phyloP scores from a whole-genome alignment of 2,329 filamentous ascomycete species.

The Fusarium sp. region DNA sequence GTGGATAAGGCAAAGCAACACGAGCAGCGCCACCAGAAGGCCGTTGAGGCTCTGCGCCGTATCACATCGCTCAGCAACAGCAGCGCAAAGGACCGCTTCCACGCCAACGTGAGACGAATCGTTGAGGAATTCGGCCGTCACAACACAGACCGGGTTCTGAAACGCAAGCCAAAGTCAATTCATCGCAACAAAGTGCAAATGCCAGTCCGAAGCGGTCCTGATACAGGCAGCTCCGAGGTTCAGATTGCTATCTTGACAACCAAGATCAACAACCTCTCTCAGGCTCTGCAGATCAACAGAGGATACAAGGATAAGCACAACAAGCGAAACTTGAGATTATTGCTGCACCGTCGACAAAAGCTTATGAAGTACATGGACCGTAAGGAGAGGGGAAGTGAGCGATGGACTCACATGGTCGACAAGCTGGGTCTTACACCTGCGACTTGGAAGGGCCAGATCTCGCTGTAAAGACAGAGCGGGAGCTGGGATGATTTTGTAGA shows the following conservation, averaged over 20 bases:
- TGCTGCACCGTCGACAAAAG: slow-evolving; percentile 91
- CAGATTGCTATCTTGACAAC: slow-evolving; percentile 94
- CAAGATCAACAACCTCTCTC: slow-evolving; percentile 85
- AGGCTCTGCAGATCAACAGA: slow-evolving; percentile 70
- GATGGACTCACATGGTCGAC: slow-evolving; percentile 87
- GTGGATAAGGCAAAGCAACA: slow-evolving; percentile 53
- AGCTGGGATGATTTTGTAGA: slow-evolving; percentile 49
- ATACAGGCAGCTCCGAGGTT: slow-evolving; percentile 96
- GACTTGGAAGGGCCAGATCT: slow-evolving; percentile 90
- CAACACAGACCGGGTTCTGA: slow-evolving; percentile 77
- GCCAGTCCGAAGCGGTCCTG: slow-evolving; percentile 76
- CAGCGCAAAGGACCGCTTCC: slow-evolving; percentile 78
- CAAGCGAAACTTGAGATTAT: slow-evolving; percentile 84
- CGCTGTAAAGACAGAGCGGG: slow-evolving; percentile 38
- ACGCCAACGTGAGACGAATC: slow-evolving; percentile 85
- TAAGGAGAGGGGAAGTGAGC: slow-evolving; percentile 88
- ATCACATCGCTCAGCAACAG: slow-evolving; percentile 82
- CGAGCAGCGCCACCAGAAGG: slow-evolving; percentile 68
- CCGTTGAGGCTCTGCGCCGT: slow-evolving; percentile 77
- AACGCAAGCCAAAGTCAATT: slow-evolving; percentile 64
- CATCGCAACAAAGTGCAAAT: slow-evolving; percentile 50
- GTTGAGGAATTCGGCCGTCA: slow-evolving; percentile 90
- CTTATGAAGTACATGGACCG: slow-evolving; percentile 84
- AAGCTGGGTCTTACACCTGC: slow-evolving; percentile 86
- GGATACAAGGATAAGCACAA: slow-evolving; percentile 91